A percentile compares a stretch with the other conserved stretches of the same genome.
phyloP scores from a whole-genome alignment of 768 basidiomycete species.

The Austroboletus eburneus region DNA sequence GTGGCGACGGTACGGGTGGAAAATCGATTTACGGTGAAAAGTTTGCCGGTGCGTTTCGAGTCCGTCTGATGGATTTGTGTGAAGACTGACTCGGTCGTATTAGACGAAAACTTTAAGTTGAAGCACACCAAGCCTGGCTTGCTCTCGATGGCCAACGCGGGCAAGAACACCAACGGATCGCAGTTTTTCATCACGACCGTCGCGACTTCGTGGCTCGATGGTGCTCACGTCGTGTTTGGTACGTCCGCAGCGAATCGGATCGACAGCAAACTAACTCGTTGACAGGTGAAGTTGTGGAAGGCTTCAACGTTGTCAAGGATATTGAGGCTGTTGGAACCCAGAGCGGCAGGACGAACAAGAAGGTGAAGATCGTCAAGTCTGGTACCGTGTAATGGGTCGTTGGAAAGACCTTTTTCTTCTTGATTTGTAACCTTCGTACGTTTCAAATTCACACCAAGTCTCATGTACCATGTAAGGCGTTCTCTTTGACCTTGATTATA shows the following conservation, averaged over 20 bases:
- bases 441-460: too few species aligned
- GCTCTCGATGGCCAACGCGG: slow-evolving; percentile 80
- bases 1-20: slow-evolving; percentile 66
- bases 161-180: slow-evolving; percentile 79
- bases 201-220: slow-evolving; percentile 74
- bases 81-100: slow-evolving; percentile 20
- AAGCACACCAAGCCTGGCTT: slow-evolving; percentile 70
- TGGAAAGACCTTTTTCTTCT: too few species aligned
- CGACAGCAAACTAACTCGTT: too few species aligned
- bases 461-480: too few species aligned
- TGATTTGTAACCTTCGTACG: too few species aligned
- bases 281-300: slow-evolving; percentile 43
- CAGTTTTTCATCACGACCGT: slow-evolving; percentile 93
- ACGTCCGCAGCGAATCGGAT: too few species aligned
- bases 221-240: slow-evolving; percentile 86
- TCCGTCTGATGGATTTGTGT: too few species aligned
- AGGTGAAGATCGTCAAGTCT: slow-evolving; percentile 59
- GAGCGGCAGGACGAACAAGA: slow-evolving; percentile 26
- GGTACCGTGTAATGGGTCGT: too few species aligned
- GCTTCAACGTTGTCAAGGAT: slow-evolving; percentile 38
- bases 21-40: slow-evolving; percentile 74
- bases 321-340: slow-evolving; percentile 35
- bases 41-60: slow-evolving; percentile 47
- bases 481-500: too few species aligned
- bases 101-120: slow-evolving; percentile 81